These are phyloP conservation scores for Firmiana major DNA, from an alignment of 345 rosid species.

Conservation along the genomic window DNA sequence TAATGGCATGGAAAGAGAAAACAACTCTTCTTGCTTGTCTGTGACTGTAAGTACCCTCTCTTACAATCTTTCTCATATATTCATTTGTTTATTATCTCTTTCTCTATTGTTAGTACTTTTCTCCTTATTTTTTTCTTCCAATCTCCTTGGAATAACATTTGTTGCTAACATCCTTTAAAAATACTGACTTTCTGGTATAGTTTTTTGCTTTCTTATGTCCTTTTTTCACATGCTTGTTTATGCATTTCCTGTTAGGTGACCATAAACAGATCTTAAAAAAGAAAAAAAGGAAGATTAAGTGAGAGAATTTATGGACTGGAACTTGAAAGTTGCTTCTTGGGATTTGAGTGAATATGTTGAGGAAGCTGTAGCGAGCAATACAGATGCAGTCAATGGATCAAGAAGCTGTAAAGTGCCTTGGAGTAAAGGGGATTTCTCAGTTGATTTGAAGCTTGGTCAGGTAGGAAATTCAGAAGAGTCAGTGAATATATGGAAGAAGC, in stretches of 20 bases:
- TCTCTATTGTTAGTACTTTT: too few species aligned
- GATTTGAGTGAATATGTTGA: constrained; percentile 49
- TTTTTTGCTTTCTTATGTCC: background rate
- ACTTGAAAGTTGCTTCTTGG: too few species aligned
- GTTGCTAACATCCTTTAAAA: background rate
- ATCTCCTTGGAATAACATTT: background rate
- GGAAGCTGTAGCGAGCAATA: constrained; percentile 34
- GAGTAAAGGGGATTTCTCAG: constrained; percentile 44
- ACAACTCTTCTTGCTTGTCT: constrained; percentile 21
- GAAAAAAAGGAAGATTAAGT: constrained; percentile 10
- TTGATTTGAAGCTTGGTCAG: constrained; percentile 77
- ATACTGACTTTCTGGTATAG: background rate
- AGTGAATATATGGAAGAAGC: constrained; percentile 40
- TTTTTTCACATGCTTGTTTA: background rate
- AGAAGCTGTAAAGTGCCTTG: constrained; percentile 32
- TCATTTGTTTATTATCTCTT: too few species aligned
- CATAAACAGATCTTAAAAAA: background rate
- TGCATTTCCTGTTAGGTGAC: background rate
- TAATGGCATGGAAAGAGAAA: constrained; percentile 32
- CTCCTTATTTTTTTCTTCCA: background rate
- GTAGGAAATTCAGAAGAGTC: constrained; percentile 41
- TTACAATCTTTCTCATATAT: too few species aligned
- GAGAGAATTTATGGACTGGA: constrained; percentile 66
- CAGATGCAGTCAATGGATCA: constrained; percentile 37
- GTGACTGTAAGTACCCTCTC: constrained; percentile 28